phyloP scores from a whole-genome alignment of 2,329 filamentous ascomycete species.

The Xylariales sp. region DNA sequence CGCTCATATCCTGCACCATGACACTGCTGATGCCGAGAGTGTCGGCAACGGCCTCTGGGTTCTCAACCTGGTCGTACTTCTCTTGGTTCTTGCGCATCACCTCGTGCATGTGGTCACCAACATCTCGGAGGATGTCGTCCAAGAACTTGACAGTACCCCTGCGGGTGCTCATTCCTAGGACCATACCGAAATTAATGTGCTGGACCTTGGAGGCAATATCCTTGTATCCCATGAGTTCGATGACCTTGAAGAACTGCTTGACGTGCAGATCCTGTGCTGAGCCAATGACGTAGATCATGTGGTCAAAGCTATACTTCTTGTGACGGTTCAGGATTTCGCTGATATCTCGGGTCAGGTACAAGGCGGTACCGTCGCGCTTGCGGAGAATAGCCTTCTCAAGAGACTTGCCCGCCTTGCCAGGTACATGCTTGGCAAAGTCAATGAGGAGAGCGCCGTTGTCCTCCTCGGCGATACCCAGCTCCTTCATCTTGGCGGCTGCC shows the following conservation, averaged over 20 bases:
- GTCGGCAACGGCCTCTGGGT: constrained; percentile 80
- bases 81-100: constrained; percentile 87
- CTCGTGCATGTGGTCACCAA: constrained; percentile 94
- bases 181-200: constrained; percentile 73
- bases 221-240: constrained; percentile 65
- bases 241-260: constrained; percentile 71
- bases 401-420: constrained; percentile 63
- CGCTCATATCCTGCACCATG: constrained; percentile 97
- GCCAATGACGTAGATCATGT: constrained; percentile 77
- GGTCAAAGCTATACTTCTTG: constrained; percentile 60
- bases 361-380: constrained; percentile 69
- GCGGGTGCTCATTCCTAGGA: constrained; percentile 66
- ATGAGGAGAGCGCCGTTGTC: constrained; percentile 70
- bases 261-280: constrained; percentile 70
- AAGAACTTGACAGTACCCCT: constrained; percentile 61
- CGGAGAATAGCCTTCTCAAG: constrained; percentile 68
- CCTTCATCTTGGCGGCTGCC: constrained; percentile 56
- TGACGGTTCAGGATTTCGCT: constrained; percentile 65
- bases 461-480: constrained; percentile 62
- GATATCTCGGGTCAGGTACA: constrained; percentile 76
- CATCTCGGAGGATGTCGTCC: constrained; percentile 68
- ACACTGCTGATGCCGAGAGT: constrained; percentile 88
- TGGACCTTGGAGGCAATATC: constrained; percentile 65
- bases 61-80: constrained; percentile 86
- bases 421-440: constrained; percentile 64